phyloP scores from a whole-genome alignment of 768 basidiomycete genomes.

The Phanerodontia chrysosporium region DNA sequence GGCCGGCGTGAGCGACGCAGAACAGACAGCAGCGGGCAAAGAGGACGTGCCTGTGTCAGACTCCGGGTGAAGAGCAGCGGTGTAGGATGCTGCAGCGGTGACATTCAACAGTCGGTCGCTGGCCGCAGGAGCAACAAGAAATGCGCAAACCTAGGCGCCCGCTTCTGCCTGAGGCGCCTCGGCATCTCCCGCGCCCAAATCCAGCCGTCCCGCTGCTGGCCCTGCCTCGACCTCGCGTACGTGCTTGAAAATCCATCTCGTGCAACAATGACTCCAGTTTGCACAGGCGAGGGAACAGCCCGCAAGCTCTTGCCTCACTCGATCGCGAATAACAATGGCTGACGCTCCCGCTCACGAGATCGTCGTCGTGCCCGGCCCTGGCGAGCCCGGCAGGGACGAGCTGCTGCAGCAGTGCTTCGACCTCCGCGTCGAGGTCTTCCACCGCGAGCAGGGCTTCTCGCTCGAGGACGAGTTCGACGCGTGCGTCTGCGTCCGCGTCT shows the following conservation, averaged over 20 bases:
- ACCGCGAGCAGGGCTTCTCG: constrained; percentile 66
- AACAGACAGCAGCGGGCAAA: background rate
- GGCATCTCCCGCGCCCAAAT: constrained; percentile 4
- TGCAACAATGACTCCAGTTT: background rate
- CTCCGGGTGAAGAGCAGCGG: background rate
- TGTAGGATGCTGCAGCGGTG: background rate
- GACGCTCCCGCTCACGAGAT: constrained; percentile 52
- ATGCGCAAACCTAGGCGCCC: background rate
- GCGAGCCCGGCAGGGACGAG: constrained; percentile 33
- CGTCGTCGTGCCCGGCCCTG: constrained; percentile 37
- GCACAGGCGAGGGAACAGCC: background rate
- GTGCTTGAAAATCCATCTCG: background rate
- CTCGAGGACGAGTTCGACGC: constrained; percentile 73
- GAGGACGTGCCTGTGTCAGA: background rate
- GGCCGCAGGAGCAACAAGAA: constrained; percentile 1
- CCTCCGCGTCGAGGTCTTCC: constrained; percentile 58
- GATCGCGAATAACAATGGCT: too few relatives aligned
- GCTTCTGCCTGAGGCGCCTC: background rate
- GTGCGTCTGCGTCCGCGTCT: constrained; percentile 36
- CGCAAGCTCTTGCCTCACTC: too few relatives aligned
- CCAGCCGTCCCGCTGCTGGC: background rate
- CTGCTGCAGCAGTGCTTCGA: constrained; percentile 65
- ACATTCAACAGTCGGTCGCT: constrained; percentile 3
- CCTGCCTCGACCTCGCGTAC: background rate
- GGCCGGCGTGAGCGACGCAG: background rate